phyloP scores from a whole-genome alignment of 768 basidiomycete genomes.

The Mycena vulgaris region DNA sequence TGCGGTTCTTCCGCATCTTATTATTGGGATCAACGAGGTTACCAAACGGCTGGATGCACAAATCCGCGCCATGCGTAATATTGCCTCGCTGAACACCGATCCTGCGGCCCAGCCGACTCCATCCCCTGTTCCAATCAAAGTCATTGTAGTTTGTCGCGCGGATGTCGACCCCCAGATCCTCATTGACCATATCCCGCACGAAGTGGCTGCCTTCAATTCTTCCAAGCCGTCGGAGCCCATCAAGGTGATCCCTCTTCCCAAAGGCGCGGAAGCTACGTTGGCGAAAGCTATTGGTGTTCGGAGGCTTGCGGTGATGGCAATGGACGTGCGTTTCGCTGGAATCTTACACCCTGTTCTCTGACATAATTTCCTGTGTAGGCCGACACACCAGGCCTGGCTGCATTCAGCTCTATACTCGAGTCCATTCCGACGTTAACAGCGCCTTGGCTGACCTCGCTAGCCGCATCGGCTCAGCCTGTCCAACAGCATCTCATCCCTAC shows the following conservation, averaged over 20 bases:
- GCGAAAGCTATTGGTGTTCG: slow-evolving; percentile 76
- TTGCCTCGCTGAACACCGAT: slow-evolving; percentile 43
- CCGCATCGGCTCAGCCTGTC: slow-evolving; percentile 37
- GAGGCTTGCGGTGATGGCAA: slow-evolving; percentile 74
- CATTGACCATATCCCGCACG: slow-evolving; percentile 81
- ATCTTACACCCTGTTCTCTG: slow-evolving; percentile 13
- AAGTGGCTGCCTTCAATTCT: slow-evolving; percentile 85
- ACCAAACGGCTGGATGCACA: slow-evolving; percentile 81
- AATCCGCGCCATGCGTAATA: slow-evolving; percentile 50
- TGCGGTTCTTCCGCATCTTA: slow-evolving; percentile 61
- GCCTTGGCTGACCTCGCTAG: slow-evolving; percentile 68
- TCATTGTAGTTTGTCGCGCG: slow-evolving; percentile 79
- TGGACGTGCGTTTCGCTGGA: slow-evolving; percentile 68
- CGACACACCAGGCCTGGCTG: slow-evolving; percentile 55
- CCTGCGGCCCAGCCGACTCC: slow-evolving; percentile 30
- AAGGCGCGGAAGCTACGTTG: slow-evolving; percentile 74
- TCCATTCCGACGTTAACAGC: slow-evolving; percentile 72
- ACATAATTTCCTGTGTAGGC: slow-evolving; percentile 48
- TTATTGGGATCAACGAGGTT: slow-evolving; percentile 85
- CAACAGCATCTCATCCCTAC: slow-evolving; percentile 68
- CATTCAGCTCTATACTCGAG: slow-evolving; percentile 58
- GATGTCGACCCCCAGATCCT: slow-evolving; percentile 83
- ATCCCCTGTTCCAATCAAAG: slow-evolving; percentile 48
- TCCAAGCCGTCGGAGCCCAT: slow-evolving; percentile 52
- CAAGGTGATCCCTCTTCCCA: slow-evolving; percentile 76